These are phyloP conservation scores for Tulasnella sp. DNA, from an alignment of 768 basidiomycete genomes.

Conservation along the genomic window DNA sequence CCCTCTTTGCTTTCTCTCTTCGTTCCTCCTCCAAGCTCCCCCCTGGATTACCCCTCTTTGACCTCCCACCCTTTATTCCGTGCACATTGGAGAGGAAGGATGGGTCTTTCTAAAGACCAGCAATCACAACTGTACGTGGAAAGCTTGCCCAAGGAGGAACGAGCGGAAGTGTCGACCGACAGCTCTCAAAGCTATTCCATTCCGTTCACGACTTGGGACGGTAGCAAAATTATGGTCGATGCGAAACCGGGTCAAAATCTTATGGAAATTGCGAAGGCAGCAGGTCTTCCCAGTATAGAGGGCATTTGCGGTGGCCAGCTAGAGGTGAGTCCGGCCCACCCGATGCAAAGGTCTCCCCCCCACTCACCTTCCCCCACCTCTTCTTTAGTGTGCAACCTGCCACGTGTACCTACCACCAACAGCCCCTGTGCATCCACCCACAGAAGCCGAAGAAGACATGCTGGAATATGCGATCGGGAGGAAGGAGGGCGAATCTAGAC, in stretches of 20 bases:
- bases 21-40: background rate
- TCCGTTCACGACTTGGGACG: constrained; percentile 18
- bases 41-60: background rate
- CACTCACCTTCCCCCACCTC: background rate
- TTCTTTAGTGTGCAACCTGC: constrained; percentile 22
- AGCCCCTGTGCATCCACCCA: background rate
- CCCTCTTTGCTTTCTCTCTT: constrained; percentile 15
- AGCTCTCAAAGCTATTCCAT: background rate
- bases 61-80: background rate
- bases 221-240: background rate
- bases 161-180: background rate
- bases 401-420: constrained; percentile 22
- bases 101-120: constrained; percentile 16
- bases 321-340: constrained; percentile 12
- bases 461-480: constrained; percentile 21
- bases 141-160: background rate
- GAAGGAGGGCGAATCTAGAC: constrained; percentile 17
- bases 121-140: background rate
- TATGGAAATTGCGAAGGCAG: constrained; percentile 20
- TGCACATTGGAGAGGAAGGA: constrained; percentile 21
- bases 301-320: constrained; percentile 23
- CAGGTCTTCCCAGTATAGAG: constrained; percentile 18
- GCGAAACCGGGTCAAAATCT: constrained; percentile 17
- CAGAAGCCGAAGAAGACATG: constrained; percentile 25
- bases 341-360: background rate